These are phyloP conservation scores for Stachybotrys chartarum DNA, from an alignment of 2,329 filamentous ascomycete genomes.

Conservation along the genomic window DNA sequence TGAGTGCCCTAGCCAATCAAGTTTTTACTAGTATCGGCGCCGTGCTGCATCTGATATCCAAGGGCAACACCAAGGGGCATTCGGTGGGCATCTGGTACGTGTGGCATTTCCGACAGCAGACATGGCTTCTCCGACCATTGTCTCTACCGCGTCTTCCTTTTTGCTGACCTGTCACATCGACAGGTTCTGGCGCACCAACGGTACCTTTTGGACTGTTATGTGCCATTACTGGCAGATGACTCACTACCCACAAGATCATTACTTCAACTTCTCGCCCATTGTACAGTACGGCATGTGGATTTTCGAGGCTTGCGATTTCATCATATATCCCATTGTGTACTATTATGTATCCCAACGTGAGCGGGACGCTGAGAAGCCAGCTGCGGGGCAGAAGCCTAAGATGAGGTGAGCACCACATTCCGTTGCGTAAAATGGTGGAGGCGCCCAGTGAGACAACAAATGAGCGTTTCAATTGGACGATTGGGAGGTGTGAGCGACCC, in stretches of 20 bases:
- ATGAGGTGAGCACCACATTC: neutral
- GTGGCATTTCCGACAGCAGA: neutral
- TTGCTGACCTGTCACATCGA: neutral
- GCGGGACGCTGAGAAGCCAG: neutral
- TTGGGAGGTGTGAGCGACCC: too few species aligned
- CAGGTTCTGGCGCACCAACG: neutral
- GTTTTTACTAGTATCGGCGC: neutral
- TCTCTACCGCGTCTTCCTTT: neutral
- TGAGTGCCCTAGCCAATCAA: neutral
- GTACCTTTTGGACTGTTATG: neutral
- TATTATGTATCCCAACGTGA: neutral
- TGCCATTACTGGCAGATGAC: neutral
- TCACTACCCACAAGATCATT: neutral
- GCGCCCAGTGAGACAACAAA: too few species aligned
- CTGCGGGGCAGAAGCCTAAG: slow-evolving; percentile 7
- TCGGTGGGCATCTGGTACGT: neutral
- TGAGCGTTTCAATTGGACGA: too few species aligned
- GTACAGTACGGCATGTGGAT: neutral
- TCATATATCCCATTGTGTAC: neutral
- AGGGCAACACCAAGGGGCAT: neutral
- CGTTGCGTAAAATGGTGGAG: too few species aligned
- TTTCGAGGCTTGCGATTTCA: neutral
- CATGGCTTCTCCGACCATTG: neutral
- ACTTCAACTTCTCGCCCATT: neutral
- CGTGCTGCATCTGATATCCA: neutral